Conservation (phyloP, 768 basidiomycete species). For the Boletus rubescentipes region DNA sequence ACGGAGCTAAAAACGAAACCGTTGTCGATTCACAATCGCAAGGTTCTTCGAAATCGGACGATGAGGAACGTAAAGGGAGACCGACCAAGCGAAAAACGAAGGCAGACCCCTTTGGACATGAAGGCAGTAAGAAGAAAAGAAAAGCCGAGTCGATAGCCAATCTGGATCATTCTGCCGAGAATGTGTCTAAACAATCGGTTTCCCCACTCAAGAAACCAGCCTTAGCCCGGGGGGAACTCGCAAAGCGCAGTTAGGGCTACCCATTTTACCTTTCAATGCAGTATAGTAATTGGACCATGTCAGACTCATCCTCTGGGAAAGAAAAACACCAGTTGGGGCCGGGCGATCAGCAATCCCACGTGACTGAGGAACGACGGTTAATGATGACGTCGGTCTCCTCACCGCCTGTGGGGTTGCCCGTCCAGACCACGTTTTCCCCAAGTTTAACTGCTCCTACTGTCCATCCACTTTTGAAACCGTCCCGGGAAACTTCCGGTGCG, state of each 20-base stretch:
- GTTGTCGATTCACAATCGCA: conserved; percentile 35
- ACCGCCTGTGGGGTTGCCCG: conserved; percentile 2
- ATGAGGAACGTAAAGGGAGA: conserved; percentile 57
- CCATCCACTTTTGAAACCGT: not conserved
- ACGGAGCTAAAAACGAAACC: conserved; percentile 46
- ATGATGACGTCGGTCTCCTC: conserved; percentile 2
- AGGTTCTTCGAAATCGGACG: conserved; percentile 35
- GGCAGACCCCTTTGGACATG: conserved; percentile 53
- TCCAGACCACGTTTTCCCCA: conserved; percentile 3
- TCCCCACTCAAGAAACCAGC: not conserved
- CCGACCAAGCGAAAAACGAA: conserved; percentile 60
- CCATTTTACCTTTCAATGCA: not conserved
- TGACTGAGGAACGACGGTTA: not conserved
- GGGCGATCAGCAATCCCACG: not conserved
- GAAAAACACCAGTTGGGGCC: conserved; percentile 1
- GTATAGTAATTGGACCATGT: not conserved
- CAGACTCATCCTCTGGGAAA: conserved; percentile 10
- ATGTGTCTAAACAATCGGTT: not conserved
- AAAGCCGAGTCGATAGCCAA: conserved; percentile 27
- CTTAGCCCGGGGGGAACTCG: not conserved
- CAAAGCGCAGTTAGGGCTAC: conserved; percentile 14
- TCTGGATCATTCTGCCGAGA: not conserved
- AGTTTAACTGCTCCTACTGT: not conserved
- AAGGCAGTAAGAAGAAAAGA: conserved; percentile 44
- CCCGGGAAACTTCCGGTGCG: conserved; percentile 20